Conservation (phyloP, 768 basidiomycete species). For the Albatrellus ellisii region DNA sequence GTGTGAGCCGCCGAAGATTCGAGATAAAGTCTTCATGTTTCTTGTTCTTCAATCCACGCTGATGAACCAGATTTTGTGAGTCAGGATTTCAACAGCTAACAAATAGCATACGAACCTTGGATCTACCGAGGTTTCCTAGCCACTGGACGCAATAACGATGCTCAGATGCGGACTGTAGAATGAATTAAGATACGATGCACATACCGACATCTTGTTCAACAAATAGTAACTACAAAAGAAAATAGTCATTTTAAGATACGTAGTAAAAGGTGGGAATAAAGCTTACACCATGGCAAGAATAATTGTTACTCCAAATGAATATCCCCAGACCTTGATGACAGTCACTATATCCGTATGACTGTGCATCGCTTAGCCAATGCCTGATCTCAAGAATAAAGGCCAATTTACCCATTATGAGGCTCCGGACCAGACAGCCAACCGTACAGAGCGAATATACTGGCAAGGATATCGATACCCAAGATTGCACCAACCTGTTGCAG, state of each 20-base stretch:
- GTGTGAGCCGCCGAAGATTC: slow-evolving; percentile 26
- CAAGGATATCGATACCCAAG: slow-evolving; percentile 28
- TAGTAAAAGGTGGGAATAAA: neutral
- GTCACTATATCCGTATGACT: slow-evolving; percentile 27
- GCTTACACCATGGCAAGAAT: slow-evolving; percentile 23
- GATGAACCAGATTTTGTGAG: neutral
- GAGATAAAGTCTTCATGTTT: slow-evolving; percentile 27
- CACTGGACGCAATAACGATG: slow-evolving; percentile 12
- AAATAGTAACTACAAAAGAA: slow-evolving; percentile 17
- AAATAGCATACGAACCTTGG: slow-evolving; percentile 9
- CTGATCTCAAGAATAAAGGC: slow-evolving; percentile 1
- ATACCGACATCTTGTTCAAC: slow-evolving; percentile 22
- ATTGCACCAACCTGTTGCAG: slow-evolving; percentile 19
- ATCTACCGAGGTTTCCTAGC: slow-evolving; percentile 27
- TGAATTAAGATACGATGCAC: neutral
- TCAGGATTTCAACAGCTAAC: neutral
- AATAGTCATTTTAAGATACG: neutral
- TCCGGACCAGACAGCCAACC: slow-evolving; percentile 29
- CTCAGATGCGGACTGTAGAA: too few species aligned
- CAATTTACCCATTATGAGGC: slow-evolving; percentile 18
- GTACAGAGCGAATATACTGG: slow-evolving; percentile 26
- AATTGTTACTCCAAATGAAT: slow-evolving; percentile 27
- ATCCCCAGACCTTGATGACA: slow-evolving; percentile 27
- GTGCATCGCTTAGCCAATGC: neutral
- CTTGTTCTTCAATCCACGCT: slow-evolving; percentile 23